Evolutionary conservation across 768 basidiomycete species (phyloP).

Genomic region (Hericium coralloides): DNA sequence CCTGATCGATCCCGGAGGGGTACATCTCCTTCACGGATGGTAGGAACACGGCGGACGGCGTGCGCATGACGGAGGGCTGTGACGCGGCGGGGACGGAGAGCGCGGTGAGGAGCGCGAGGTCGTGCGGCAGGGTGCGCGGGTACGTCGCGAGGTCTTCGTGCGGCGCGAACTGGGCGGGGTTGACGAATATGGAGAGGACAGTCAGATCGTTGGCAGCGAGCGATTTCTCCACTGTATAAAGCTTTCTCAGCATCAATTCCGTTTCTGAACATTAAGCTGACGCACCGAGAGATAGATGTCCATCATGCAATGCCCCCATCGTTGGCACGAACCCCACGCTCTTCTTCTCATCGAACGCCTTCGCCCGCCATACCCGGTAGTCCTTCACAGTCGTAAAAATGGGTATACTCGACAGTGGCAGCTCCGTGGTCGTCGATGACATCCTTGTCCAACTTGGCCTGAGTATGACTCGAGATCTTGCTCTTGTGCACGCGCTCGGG

Average conservation of each 20-base stretch:
- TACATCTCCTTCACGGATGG: constrained; percentile 84
- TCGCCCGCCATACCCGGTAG: constrained; percentile 67
- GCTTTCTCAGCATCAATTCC: not conserved
- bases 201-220: constrained; percentile 76
- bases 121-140: constrained; percentile 75
- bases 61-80: constrained; percentile 20
- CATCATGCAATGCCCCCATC: constrained; percentile 95
- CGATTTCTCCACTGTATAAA: constrained; percentile 58
- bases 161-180: constrained; percentile 95
- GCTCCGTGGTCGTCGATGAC: not conserved
- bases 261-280: constrained; percentile 3
- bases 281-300: constrained; percentile 86
- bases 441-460: not conserved
- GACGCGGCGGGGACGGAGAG: constrained; percentile 19
- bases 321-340: constrained; percentile 94
- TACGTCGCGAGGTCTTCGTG: constrained; percentile 90
- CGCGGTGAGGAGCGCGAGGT: constrained; percentile 53
- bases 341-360: constrained; percentile 46
- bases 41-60: constrained; percentile 65
- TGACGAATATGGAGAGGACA: constrained; percentile 93
- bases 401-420: constrained; percentile 29
- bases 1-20: constrained; percentile 82
- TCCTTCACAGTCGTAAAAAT: constrained; percentile 51
- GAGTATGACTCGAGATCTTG: not conserved
- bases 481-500: not conserved